A percentile compares a stretch with the other conserved stretches of the same genome.
Conservation (phyloP, 1,284 basidiomycete species). For the Singerocomus inundabilis region DNA sequence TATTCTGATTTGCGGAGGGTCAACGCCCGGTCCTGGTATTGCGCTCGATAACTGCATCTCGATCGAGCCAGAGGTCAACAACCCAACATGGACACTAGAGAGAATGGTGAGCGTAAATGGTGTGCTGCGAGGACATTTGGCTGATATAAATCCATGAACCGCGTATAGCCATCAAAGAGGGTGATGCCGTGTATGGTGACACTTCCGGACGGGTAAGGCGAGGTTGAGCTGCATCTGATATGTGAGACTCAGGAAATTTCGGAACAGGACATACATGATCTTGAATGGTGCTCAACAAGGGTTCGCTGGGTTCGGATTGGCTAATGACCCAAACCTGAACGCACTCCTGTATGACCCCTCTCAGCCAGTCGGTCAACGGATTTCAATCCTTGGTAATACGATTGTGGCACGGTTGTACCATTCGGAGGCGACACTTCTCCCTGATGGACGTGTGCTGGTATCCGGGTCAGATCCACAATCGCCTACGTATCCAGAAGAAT, state of each 20-base stretch:
- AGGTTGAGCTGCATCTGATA: too few species aligned
- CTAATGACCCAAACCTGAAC: slow-evolving; percentile 57
- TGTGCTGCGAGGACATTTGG: not conserved
- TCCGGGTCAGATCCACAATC: slow-evolving; percentile 74
- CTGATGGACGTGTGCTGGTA: slow-evolving; percentile 68
- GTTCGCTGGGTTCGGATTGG: slow-evolving; percentile 72
- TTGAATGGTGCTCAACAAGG: slow-evolving; percentile 66
- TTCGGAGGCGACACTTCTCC: slow-evolving; percentile 66
- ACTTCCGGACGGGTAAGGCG: slow-evolving; percentile 37
- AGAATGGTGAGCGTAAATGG: slow-evolving; percentile 55
- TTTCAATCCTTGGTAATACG: slow-evolving; percentile 66
- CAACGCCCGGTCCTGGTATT: slow-evolving; percentile 48
- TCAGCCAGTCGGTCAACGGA: slow-evolving; percentile 55
- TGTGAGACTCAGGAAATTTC: not conserved
- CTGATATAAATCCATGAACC: not conserved
- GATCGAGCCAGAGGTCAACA: slow-evolving; percentile 57
- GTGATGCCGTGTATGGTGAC: slow-evolving; percentile 78
- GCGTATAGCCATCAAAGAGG: slow-evolving; percentile 61
- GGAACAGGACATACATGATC: slow-evolving; percentile 56
- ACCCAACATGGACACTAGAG: slow-evolving; percentile 64
- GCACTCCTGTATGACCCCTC: slow-evolving; percentile 71
- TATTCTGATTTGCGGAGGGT: slow-evolving; percentile 76
- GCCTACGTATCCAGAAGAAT: slow-evolving; percentile 59
- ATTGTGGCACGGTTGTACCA: slow-evolving; percentile 83
- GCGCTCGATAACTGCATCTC: slow-evolving; percentile 72